Evolutionary conservation across 2,329 filamentous ascomycete genomes (phyloP), one percentile per base, ranked within the genome.

Genomic region (Colletotrichum higginsianum): DNA sequence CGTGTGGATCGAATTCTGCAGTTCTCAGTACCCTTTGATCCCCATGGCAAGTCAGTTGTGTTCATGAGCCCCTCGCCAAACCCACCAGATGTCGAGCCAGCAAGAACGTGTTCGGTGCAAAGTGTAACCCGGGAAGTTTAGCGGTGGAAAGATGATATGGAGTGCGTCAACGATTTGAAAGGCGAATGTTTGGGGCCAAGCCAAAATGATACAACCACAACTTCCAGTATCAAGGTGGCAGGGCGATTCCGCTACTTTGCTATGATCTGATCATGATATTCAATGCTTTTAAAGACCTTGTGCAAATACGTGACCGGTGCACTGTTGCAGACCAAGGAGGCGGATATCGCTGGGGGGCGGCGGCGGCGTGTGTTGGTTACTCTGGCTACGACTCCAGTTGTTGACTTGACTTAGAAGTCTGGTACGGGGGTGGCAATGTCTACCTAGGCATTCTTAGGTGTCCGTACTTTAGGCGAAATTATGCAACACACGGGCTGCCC

Each of bases 11-110:
- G 30, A 15, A 18, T 3, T 18, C 9, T 9, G 21, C 49, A 8
- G 21, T 44, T 21, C 15, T 26, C 74, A 79, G 66, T 80, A 91
- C 89, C 89, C 89, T 84, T 90, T 91, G 79, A 92, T 92, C n/a
- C 90, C 90, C 90, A 92, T 92, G 16, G 21, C 44, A 53, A 30
- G 12, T 18, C 11, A 26, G 4, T 40, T 38, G 40, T 11, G 2
- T 13, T 56, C 8, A 9, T 13, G n/a, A 23, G 21, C 18, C n/a
- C 44, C 26, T 44, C 21, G 13, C 35, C 8, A 9, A 38, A 3
- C 35, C 11, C n/a, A 42, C 21, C 9, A 50, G 42, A 18, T n/a
- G 2, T 13, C 4, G 6, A 50, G 15, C 30, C 35, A 42, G 30
- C 15, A 21, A 26, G n/a, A 21, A n/a, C 4, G 13, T 40, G 23